These are phyloP conservation scores for Vanderwaltozyma verrucispora DNA, from an alignment of 805 yeast species.

Conservation along the genomic window DNA sequence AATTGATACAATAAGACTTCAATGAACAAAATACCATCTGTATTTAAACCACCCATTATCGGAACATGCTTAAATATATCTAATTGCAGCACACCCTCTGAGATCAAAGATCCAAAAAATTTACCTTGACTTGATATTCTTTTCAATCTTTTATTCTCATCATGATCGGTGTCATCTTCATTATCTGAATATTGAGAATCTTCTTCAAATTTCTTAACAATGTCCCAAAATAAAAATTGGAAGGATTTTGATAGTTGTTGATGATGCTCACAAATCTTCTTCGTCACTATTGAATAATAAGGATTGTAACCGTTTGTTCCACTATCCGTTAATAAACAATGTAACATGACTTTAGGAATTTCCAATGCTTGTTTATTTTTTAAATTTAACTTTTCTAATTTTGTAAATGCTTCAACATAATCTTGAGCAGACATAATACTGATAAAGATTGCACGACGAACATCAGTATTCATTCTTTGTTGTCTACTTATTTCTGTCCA, in stretches of 20 bases:
- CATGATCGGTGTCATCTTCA: slow-evolving; percentile 29
- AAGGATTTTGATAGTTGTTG: slow-evolving; percentile 73
- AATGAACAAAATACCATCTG: slow-evolving; percentile 55
- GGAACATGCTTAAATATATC: slow-evolving; percentile 66
- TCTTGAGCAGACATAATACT: slow-evolving; percentile 95
- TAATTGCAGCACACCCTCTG: slow-evolving; percentile 63
- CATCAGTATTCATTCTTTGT: slow-evolving; percentile 92
- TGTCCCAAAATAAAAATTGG: slow-evolving; percentile 87
- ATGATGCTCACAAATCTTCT: slow-evolving; percentile 55
- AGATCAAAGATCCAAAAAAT: slow-evolving; percentile 66
- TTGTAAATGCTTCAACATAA: slow-evolving; percentile 75
- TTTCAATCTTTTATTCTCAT: slow-evolving; percentile 48
- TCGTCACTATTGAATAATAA: slow-evolving; percentile 73
- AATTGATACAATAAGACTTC: slow-evolving; percentile 66
- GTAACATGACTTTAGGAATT: slow-evolving; percentile 73
- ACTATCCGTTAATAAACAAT: slow-evolving; percentile 72
- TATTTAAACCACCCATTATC: slow-evolving; percentile 51
- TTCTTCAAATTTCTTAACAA: slow-evolving; percentile 58
- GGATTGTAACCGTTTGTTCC: slow-evolving; percentile 62
- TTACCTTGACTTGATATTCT: slow-evolving; percentile 65
- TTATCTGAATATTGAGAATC: slow-evolving; percentile 13
- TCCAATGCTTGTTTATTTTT: slow-evolving; percentile 77
- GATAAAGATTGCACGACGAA: slow-evolving; percentile 86
- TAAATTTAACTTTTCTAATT: slow-evolving; percentile 67
- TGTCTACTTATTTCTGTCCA: slow-evolving; percentile 80